Evolutionary conservation across 305 asterid species (phyloP).

Genomic region (Petunia hybrid): DNA sequence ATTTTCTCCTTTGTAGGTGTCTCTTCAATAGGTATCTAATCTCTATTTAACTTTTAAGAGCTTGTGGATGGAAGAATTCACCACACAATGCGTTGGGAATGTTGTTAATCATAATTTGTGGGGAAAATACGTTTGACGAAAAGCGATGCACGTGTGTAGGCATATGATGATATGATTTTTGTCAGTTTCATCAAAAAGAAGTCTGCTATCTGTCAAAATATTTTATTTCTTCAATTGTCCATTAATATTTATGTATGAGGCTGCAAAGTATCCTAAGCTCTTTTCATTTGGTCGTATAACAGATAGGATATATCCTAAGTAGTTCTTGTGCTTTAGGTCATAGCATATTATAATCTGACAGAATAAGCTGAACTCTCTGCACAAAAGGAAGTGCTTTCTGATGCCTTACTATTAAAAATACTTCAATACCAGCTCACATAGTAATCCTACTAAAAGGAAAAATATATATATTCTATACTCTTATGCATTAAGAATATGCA

Average conservation of each 20-base stretch:
- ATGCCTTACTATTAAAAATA: conserved; percentile 19
- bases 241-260: background rate
- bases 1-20: background rate
- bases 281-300: background rate
- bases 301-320: background rate
- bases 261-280: background rate
- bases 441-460: background rate
- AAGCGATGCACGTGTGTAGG: background rate
- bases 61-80: background rate
- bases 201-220: background rate
- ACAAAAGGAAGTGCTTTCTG: background rate
- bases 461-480: conserved; percentile 7
- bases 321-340: background rate
- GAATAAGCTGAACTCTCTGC: background rate
- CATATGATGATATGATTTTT: background rate
- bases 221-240: background rate
- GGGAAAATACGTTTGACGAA: background rate
- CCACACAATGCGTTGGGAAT: background rate
- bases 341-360: background rate
- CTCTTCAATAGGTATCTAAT: background rate
- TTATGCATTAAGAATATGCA: conserved; percentile 24
- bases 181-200: background rate
- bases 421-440: conserved; percentile 27
- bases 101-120: background rate
- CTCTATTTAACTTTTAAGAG: background rate